These are phyloP conservation scores for Astrothelium subdiscretum DNA, from an alignment of 495 filamentous ascomycete species.

Conservation along the genomic window DNA sequence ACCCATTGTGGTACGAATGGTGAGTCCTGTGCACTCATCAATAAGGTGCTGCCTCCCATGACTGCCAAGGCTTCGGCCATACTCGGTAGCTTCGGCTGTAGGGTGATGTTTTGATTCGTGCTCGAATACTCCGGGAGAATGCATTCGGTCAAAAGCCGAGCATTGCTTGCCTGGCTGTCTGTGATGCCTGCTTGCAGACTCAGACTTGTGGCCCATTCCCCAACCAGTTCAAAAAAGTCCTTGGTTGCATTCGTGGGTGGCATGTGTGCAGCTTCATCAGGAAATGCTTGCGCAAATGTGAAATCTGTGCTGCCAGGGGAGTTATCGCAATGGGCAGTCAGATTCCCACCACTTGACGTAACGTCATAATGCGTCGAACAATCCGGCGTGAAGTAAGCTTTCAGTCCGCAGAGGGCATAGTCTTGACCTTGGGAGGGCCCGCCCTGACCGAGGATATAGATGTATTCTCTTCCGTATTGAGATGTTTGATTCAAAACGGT, in stretches of 20 bases:
- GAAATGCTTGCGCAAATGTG: background rate
- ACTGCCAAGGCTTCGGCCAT: conserved; percentile 58
- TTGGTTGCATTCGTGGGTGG: background rate
- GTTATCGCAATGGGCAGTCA: conserved; percentile 45
- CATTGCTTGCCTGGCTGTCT: conserved; percentile 47
- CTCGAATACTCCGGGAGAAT: conserved; percentile 20
- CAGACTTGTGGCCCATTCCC: conserved; percentile 43
- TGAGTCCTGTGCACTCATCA: conserved; percentile 38
- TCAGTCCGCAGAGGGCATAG: conserved; percentile 54
- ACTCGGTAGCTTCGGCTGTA: conserved; percentile 42
- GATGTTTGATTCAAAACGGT: conserved; percentile 48
- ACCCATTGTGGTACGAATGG: conserved; percentile 36
- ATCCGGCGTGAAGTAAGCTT: conserved; percentile 41
- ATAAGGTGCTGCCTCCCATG: conserved; percentile 50
- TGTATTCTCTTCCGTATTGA: conserved; percentile 32
- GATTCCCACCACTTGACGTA: conserved; percentile 40
- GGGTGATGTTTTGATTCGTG: conserved; percentile 2
- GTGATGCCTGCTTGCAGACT: conserved; percentile 49
- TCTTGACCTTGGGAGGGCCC: conserved; percentile 12
- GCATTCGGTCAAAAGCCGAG: conserved; percentile 49
- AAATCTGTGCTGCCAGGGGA: background rate
- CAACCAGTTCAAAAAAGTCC: background rate
- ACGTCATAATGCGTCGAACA: conserved; percentile 55
- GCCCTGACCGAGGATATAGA: conserved; percentile 53
- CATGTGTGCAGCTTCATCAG: background rate